Evolutionary conservation across 148 eudicot species (phyloP).

Genomic region (Silene latifolia): DNA sequence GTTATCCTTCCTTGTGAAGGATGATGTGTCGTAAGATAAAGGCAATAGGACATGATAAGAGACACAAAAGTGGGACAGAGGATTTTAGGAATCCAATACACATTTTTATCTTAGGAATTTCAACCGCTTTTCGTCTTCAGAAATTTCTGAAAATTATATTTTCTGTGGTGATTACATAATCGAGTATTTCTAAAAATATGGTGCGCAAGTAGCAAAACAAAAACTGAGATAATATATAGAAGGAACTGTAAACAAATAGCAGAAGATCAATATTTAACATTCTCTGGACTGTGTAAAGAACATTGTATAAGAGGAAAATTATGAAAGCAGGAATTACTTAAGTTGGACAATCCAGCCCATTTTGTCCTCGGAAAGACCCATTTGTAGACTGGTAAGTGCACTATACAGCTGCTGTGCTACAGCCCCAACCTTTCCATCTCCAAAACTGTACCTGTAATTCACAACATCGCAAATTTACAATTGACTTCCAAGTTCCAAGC

Average conservation of each 20-base stretch:
- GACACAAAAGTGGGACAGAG: too few species aligned
- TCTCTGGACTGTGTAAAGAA: not conserved
- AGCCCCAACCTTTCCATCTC: constrained; percentile 57
- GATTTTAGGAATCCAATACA: too few species aligned
- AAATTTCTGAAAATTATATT: too few species aligned
- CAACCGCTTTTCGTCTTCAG: too few species aligned
- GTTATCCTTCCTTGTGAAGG: too few species aligned
- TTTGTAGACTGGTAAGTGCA: constrained; percentile 73
- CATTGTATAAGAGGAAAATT: not conserved
- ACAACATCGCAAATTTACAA: constrained; percentile 2
- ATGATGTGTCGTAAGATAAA: too few species aligned
- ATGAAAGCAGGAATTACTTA: constrained; percentile 26
- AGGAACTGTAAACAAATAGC: constrained; percentile 2
- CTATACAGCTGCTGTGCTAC: constrained; percentile 75
- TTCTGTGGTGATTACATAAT: too few species aligned
- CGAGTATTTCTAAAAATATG: too few species aligned
- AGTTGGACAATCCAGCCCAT: constrained; percentile 75
- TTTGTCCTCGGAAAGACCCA: constrained; percentile 78
- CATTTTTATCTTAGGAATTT: too few species aligned
- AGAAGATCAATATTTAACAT: constrained; percentile 1
- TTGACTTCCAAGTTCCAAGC: not conserved
- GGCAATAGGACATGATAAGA: too few species aligned
- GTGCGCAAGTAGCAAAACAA: not conserved
- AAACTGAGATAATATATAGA: not conserved
- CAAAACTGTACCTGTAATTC: constrained; percentile 47